Base-by-base conservation (phyloP, 331 rosid genomes). In the Malus hybrid region DNA sequence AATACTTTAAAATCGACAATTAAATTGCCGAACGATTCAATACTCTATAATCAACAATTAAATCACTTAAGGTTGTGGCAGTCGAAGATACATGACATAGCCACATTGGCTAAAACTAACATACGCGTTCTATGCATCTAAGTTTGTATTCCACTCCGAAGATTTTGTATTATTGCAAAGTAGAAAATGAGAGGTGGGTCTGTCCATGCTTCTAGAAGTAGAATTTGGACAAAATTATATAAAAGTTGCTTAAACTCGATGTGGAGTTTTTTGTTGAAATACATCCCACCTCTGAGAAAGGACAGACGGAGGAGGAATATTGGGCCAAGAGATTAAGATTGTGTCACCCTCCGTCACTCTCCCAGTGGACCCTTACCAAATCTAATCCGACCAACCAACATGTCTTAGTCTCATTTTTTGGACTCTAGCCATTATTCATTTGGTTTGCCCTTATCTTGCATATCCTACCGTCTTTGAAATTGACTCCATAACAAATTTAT, bases 321-420 rank as follows among this genome's bases (percentile, higher is more conserved):
- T 18, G 9, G 69, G 69, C 48, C 53, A 66, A 20, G 36, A 75
- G 73, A 80, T 80, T 68, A 66, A 63, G 75, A 75, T 64, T 72
- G 71, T 77, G 50, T 33, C 50, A 36, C 55, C 53, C 22, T n/a
- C 71, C 53, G 82, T 73, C 82, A 53, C 46, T 61, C 82, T 75
- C 7, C 11, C 1, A 16, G 18, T 7, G 60, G 70, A 10, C 46
- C 68, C 44, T 34, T 30, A 24, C 81, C 73, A 72, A 53, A 78
- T 81, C 77, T 24, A 68, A 67, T 78, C 86, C 82, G n/a, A 77
- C 70, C 74, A 77, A 53, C 75, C 62, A 53, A 68, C 62, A 34
- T 71, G 75, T 15, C 28, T 55, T 28, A 33, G 15, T 74, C 67
- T 34, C 50, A 26, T 11, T n/a, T 14, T 20, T 73, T 70, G 68